Percentiles rank a stretch among this genome's conserved stretches.
Evolutionary conservation across 139 green algal species (phyloP).

Genomic region (Astrephomene gubernaculifera): DNA sequence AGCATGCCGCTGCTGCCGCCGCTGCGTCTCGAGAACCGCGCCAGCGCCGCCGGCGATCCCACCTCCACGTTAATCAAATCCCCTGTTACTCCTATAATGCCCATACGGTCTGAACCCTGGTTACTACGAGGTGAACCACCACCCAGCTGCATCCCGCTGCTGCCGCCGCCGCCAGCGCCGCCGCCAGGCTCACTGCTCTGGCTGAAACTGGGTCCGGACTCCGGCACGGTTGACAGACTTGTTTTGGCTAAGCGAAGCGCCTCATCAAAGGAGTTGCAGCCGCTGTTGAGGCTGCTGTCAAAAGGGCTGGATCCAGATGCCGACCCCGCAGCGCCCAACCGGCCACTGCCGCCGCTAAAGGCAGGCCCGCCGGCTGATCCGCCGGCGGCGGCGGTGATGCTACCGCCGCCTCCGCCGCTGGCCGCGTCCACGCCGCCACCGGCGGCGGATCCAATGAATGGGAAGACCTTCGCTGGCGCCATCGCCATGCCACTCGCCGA

Average conservation of each 20-base stretch:
- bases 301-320: background rate
- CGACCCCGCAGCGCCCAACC: background rate
- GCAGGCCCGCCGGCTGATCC: background rate
- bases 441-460: background rate
- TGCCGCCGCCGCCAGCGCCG: background rate
- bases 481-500: background rate
- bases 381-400: background rate
- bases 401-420: background rate
- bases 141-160: background rate
- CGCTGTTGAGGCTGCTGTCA: background rate
- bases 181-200: background rate
- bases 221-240: constrained; percentile 20
- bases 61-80: too few species aligned
- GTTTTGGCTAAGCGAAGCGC: background rate
- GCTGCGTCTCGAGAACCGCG: too few species aligned
- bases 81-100: too few species aligned
- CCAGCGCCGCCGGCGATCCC: too few species aligned
- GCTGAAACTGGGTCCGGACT: background rate
- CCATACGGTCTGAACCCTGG: too few species aligned
- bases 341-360: background rate
- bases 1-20: too few species aligned
- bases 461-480: too few species aligned
- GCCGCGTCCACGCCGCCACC: background rate
- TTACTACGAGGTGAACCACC: background rate
- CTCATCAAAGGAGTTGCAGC: background rate